phyloP scores from a whole-genome alignment of 768 basidiomycete species.

The Suillus variegatus region DNA sequence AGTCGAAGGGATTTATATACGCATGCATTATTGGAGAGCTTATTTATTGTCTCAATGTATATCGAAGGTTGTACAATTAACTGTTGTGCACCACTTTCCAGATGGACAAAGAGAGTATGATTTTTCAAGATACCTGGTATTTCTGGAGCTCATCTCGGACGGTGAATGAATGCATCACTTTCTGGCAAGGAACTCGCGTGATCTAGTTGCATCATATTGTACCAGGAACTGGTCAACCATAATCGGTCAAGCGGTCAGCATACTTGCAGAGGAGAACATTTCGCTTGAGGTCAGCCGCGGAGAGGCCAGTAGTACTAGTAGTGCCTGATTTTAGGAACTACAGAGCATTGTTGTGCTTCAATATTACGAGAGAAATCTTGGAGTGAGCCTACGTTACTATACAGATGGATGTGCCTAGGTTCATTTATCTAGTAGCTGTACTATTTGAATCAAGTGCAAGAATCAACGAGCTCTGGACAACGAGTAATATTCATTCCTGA shows the following conservation, averaged over 20 bases:
- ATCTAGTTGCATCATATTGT: not conserved
- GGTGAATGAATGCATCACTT: not conserved
- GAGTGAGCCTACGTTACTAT: not conserved
- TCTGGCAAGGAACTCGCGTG: not conserved
- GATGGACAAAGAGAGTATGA: not conserved
- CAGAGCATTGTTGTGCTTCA: not conserved
- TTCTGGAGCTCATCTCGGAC: not conserved
- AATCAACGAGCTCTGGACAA: not conserved
- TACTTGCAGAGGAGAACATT: not conserved
- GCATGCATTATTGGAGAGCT: not conserved
- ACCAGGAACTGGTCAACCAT: not conserved
- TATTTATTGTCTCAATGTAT: not conserved
- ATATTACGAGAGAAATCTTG: not conserved
- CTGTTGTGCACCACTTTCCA: not conserved
- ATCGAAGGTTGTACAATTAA: not conserved
- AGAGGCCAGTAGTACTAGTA: not conserved
- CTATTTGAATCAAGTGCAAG: not conserved
- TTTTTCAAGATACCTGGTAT: not conserved
- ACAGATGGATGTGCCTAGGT: too few relatives aligned
- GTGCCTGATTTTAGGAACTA: not conserved
- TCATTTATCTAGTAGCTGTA: not conserved
- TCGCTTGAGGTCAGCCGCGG: not conserved
- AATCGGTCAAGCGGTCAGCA: not conserved
- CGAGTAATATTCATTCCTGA: not conserved
- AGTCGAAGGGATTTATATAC: not conserved